These are phyloP conservation scores for Rhinocladiella mackenziei DNA, from an alignment of 2,329 filamentous ascomycete species.

Conservation along the genomic window DNA sequence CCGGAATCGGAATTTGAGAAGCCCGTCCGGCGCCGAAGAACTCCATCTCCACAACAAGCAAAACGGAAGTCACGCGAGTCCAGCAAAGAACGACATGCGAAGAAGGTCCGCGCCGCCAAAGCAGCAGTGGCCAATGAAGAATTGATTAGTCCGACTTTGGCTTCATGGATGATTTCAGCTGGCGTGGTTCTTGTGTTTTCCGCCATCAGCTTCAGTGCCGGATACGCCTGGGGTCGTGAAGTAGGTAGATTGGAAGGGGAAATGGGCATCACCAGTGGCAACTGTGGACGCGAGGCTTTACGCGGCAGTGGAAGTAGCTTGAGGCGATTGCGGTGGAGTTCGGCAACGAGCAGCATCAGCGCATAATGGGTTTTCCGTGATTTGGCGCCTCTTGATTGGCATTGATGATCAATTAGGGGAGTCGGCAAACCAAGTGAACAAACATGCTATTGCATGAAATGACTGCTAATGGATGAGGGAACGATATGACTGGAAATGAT, in stretches of 20 bases:
- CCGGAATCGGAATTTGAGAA: slow-evolving; percentile 54
- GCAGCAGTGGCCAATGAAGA: slow-evolving; percentile 35
- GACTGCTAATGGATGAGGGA: not conserved
- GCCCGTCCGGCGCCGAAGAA: slow-evolving; percentile 22
- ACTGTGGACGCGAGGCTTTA: slow-evolving; percentile 45
- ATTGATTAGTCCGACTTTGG: slow-evolving; percentile 54
- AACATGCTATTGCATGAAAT: not conserved
- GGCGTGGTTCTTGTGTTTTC: slow-evolving; percentile 62
- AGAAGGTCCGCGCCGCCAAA: slow-evolving; percentile 33
- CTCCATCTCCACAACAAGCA: slow-evolving; percentile 26
- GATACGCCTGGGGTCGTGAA: slow-evolving; percentile 59
- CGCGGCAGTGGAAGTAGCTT: slow-evolving; percentile 21
- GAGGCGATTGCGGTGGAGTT: slow-evolving; percentile 20
- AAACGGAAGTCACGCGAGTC: slow-evolving; percentile 32
- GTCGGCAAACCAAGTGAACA: slow-evolving; percentile 1
- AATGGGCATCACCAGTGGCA: slow-evolving; percentile 33
- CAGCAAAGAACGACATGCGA: slow-evolving; percentile 39
- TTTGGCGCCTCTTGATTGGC: slow-evolving; percentile 5
- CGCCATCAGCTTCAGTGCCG: slow-evolving; percentile 62
- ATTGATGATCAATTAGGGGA: not conserved
- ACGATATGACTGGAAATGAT: not conserved
- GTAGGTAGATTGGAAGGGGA: slow-evolving; percentile 51
- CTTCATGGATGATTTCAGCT: slow-evolving; percentile 64
- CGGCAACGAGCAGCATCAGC: slow-evolving; percentile 20
- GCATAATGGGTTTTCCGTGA: slow-evolving; percentile 6